A percentile compares a stretch with the other conserved stretches of the same genome.
These are phyloP conservation scores for Starmera stellimalicola DNA, from an alignment of 1,139 yeast species.

Conservation along the genomic window DNA sequence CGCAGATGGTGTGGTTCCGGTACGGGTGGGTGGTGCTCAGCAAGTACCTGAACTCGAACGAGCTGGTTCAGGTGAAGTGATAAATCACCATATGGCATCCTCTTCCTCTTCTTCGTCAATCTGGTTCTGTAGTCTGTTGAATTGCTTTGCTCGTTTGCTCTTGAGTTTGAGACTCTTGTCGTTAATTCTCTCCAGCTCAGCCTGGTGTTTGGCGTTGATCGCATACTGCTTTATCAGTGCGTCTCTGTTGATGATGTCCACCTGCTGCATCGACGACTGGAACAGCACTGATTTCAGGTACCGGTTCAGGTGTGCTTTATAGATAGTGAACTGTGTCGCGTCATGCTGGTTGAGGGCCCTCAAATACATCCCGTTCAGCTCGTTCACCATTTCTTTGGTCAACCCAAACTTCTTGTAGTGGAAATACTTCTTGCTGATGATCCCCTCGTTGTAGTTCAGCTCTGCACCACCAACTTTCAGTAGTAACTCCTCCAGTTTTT, in stretches of 20 bases:
- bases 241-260: not conserved
- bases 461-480: not conserved
- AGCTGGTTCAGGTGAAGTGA: slow-evolving; percentile 29
- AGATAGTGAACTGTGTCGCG: not conserved
- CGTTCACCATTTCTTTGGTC: not conserved
- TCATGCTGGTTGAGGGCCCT: not conserved
- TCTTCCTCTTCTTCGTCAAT: slow-evolving; percentile 29
- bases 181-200: slow-evolving; percentile 1
- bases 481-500: not conserved
- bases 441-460: not conserved
- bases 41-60: slow-evolving; percentile 56
- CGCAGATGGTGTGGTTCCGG: slow-evolving; percentile 95
- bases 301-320: slow-evolving; percentile 2
- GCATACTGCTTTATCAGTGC: not conserved
- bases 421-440: not conserved
- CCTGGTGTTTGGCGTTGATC: slow-evolving; percentile 3
- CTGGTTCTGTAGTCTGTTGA: slow-evolving; percentile 15
- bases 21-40: slow-evolving; percentile 80
- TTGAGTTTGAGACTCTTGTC: not conserved
- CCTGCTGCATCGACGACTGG: slow-evolving; percentile 2
- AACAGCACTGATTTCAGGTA: not conserved
- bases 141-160: slow-evolving; percentile 8
- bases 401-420: not conserved
- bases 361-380: not conserved
- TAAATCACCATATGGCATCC: slow-evolving; percentile 22